phyloP scores from a whole-genome alignment of 2,329 filamentous ascomycete genomes.

The Huntiella omanensis region DNA sequence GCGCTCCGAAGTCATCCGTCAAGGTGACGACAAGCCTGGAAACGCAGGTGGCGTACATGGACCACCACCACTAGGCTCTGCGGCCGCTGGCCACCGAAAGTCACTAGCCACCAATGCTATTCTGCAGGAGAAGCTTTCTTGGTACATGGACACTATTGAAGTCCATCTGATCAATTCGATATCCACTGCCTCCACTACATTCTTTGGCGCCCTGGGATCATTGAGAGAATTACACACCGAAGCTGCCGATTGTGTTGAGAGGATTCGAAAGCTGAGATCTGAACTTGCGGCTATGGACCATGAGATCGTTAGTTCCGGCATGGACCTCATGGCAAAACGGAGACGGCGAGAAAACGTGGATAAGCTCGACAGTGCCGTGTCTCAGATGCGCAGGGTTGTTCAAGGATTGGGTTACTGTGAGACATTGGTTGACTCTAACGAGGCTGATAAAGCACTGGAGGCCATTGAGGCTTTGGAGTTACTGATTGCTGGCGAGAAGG shows the following conservation, averaged over 20 bases:
- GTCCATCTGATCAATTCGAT: conserved; percentile 94
- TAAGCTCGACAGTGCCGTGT: conserved; percentile 63
- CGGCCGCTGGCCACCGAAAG: conserved; percentile 43
- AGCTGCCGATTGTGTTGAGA: conserved; percentile 72
- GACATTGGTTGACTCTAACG: conserved; percentile 60
- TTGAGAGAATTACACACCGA: conserved; percentile 81
- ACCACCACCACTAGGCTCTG: conserved; percentile 12
- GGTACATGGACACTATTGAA: conserved; percentile 99
- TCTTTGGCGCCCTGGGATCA: conserved; percentile 85
- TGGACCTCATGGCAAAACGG: conserved; percentile 71
- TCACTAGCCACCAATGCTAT: conserved; percentile 91
- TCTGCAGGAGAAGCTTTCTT: conserved; percentile 90
- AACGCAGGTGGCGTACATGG: conserved; percentile 27
- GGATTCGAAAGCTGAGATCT: conserved; percentile 62
- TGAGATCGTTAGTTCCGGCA: conserved; percentile 67
- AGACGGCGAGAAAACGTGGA: conserved; percentile 67
- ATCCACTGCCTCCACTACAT: conserved; percentile 84
- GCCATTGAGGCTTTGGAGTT: conserved; percentile 61
- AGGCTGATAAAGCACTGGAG: conserved; percentile 62
- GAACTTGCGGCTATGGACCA: conserved; percentile 68
- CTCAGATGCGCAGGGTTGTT: conserved; percentile 65
- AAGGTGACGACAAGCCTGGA: conserved; percentile 34
- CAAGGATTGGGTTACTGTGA: conserved; percentile 60
- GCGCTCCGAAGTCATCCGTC: conserved; percentile 79
- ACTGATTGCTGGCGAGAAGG: conserved; percentile 56